These are phyloP conservation scores for Saccharomycopsis oosterbeekiorum DNA, from an alignment of 805 yeast genomes.

Conservation along the genomic window DNA sequence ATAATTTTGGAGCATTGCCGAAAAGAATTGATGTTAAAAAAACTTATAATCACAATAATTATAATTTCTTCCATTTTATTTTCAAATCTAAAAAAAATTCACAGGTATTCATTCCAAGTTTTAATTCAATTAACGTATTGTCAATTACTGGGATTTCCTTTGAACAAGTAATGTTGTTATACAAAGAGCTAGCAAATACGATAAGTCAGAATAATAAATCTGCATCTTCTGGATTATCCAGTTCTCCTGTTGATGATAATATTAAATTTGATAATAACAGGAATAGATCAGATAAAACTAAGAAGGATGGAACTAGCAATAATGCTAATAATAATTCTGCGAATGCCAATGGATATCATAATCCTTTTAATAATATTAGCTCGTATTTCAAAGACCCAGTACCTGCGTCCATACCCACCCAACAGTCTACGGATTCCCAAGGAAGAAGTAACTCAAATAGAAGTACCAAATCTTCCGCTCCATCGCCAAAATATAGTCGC, in stretches of 20 bases:
- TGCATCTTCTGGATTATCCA: not conserved
- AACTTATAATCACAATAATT: constrained; percentile 7
- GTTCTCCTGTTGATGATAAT: not conserved
- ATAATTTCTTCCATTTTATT: constrained; percentile 61
- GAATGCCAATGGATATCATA: not conserved
- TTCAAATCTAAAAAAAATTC: constrained; percentile 62
- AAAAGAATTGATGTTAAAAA: not conserved
- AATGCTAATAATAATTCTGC: not conserved
- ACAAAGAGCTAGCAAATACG: constrained; percentile 14
- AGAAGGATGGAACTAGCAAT: not conserved
- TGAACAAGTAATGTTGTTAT: constrained; percentile 9
- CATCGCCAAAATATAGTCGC: not conserved
- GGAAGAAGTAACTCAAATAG: not conserved
- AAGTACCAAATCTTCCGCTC: not conserved
- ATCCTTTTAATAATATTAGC: not conserved
- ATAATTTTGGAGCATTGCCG: not conserved
- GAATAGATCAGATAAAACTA: not conserved
- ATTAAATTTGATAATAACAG: not conserved
- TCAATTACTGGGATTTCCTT: constrained; percentile 9
- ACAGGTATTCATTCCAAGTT: constrained; percentile 44
- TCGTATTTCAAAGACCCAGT: not conserved
- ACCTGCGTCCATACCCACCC: not conserved
- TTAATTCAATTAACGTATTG: constrained; percentile 9
- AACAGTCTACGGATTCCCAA: not conserved
- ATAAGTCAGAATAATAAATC: constrained; percentile 2